Base-by-base conservation (phyloP, 2,329 filamentous ascomycete genomes). In the Cylindrodendrum hubeiense region DNA sequence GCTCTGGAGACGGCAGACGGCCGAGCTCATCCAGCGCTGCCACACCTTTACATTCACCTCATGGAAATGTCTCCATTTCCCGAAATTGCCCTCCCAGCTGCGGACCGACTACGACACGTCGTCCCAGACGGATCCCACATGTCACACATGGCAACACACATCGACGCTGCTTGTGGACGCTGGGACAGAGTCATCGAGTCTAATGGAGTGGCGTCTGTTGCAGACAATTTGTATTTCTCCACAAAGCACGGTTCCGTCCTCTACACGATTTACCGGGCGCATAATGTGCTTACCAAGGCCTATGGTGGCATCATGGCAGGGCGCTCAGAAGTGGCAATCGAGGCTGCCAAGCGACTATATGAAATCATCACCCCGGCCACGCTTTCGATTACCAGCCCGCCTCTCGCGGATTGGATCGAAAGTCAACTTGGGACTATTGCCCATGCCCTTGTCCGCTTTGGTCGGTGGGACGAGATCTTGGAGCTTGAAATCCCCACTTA, bases 21-120 rank as follows among this genome's bases (percentile, higher is more conserved):
- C 44, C 75, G 81, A 4, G 67, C 79, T 13, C 92, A 95, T 72
- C 90, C 91, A 0, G 92, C 91, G 0, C 76, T 94, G 1, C 81
- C 93, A 8, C 91, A 94, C 76, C 79, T 93, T 22, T 93, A 94
- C 76, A 91, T 93, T 57, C 91, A 93, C 71, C 84, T 93, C 2
- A 91, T 93, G 85, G 91, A 93, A 74, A 93, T 93, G 91, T 92
- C 90, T 1, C 79, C 82, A 0, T 84, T 81, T 0, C 91, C 91
- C 1, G 91, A 93, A 74, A 75, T 78, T 2, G 91, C 89, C 2
- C 75, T 92, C 21, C 80, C 85, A 0, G 82, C 85, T 0, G 90
- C 90, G 9, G 85, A 93, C 71, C 79, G 81, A 22, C 82, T 93
- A 13, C 88, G 91, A 26, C 83, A 82, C 15, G 82, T 93, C 4